A percentile compares a stretch with the other conserved stretches of the same genome.
phyloP scores from a whole-genome alignment of 2,329 filamentous ascomycete genomes.

The Whalleya microplaca region DNA sequence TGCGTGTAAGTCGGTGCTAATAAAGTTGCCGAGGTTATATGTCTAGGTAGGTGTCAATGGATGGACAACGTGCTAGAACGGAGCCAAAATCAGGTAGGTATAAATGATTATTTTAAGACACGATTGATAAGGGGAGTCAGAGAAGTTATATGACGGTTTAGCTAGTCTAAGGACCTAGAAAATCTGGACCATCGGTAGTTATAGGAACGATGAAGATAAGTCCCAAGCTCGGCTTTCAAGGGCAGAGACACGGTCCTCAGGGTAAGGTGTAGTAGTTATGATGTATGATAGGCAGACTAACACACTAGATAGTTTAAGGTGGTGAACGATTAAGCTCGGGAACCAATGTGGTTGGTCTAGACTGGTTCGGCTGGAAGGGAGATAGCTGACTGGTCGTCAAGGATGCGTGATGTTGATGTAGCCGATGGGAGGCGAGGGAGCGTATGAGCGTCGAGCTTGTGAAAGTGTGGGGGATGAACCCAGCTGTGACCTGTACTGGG shows the following conservation, averaged over 20 bases:
- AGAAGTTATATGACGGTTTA: slow-evolving; percentile 26
- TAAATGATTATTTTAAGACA: not conserved
- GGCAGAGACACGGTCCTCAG: not conserved
- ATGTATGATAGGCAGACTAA: not conserved
- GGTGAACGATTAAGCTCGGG: slow-evolving; percentile 1
- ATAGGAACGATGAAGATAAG: not conserved
- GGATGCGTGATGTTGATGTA: slow-evolving; percentile 23
- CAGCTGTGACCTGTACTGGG: slow-evolving; percentile 3
- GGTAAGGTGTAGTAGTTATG: not conserved
- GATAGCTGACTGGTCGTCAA: slow-evolving; percentile 30
- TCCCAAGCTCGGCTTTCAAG: too few species aligned
- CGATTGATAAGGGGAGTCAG: slow-evolving; percentile 1
- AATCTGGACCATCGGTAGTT: not conserved
- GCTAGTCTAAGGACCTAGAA: slow-evolving; percentile 15
- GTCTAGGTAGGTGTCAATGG: slow-evolving; percentile 3
- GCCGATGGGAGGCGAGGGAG: slow-evolving; percentile 27
- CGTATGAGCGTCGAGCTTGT: slow-evolving; percentile 32
- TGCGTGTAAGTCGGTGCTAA: slow-evolving; percentile 17
- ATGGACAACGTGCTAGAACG: not conserved
- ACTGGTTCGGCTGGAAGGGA: slow-evolving; percentile 35
- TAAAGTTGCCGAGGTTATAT: slow-evolving; percentile 21
- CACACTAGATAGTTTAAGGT: not conserved
- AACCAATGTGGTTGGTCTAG: not conserved
- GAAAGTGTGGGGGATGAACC: slow-evolving; percentile 40
- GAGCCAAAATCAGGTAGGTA: not conserved